These are phyloP conservation scores for Ettlia oleoabundans DNA, from an alignment of 139 green algal species.

Conservation along the genomic window DNA sequence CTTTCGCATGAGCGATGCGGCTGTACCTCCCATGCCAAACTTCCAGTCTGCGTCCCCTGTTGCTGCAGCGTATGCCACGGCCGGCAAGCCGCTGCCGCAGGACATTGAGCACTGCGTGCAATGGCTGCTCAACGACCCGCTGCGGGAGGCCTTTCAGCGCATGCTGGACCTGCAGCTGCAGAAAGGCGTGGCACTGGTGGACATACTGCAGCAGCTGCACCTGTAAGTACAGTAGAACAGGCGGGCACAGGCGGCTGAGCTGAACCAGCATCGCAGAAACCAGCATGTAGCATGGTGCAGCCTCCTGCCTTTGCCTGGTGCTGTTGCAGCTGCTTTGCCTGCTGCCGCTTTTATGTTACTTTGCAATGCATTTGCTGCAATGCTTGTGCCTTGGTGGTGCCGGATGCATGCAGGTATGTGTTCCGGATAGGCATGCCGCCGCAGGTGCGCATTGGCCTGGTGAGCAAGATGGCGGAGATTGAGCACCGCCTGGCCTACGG, in stretches of 20 bases:
- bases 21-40: not conserved
- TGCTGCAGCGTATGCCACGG: conserved; percentile 87
- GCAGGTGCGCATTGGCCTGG: conserved; percentile 64
- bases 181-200: conserved; percentile 88
- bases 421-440: conserved; percentile 80
- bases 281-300: no score
- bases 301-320: no score
- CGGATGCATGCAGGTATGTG: conserved; percentile 66
- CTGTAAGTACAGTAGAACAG: no score
- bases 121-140: conserved; percentile 88
- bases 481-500: conserved; percentile 89
- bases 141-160: conserved; percentile 63
- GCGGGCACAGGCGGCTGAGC: no score
- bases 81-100: conserved; percentile 87
- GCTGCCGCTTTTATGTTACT: no score
- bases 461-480: conserved; percentile 84
- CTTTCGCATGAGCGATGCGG: no score
- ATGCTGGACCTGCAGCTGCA: conserved; percentile 52
- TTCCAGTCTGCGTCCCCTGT: not conserved
- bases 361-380: not conserved
- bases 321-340: no score
- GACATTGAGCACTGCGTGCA: conserved; percentile 81
- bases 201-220: conserved; percentile 93
- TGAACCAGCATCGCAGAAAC: no score
- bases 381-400: not conserved